A percentile compares a stretch with the other conserved stretches of the same genome.
phyloP scores from a whole-genome alignment of 2,329 filamentous ascomycete species.

The Fusarium tjaetaba region DNA sequence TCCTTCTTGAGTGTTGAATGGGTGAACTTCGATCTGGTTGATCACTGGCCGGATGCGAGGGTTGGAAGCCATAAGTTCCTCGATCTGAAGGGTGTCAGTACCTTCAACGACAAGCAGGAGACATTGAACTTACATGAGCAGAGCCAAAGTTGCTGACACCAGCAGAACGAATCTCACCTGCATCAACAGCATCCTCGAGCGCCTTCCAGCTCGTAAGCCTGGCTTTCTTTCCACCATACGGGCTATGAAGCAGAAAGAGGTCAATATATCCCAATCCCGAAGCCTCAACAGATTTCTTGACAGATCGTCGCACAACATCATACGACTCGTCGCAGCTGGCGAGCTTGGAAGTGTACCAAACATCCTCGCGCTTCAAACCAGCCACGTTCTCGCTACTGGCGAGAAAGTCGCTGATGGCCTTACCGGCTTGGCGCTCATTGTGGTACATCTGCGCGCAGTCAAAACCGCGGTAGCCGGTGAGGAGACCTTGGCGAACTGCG shows the following conservation, averaged over 20 bases:
- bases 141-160: slow-evolving; percentile 85
- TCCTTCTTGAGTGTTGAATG: slow-evolving; percentile 78
- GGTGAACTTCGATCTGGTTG: slow-evolving; percentile 85
- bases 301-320: slow-evolving; percentile 72
- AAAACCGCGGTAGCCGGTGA: slow-evolving; percentile 62
- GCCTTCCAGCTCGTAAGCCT: slow-evolving; percentile 80
- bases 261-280: slow-evolving; percentile 80
- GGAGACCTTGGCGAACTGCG: slow-evolving; percentile 67
- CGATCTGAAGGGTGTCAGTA: slow-evolving; percentile 57
- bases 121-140: slow-evolving; percentile 66
- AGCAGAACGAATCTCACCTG: slow-evolving; percentile 75
- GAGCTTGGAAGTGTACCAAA: slow-evolving; percentile 86
- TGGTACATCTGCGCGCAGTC: slow-evolving; percentile 66
- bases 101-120: fast-evolving
- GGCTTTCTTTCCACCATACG: slow-evolving; percentile 76
- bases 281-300: slow-evolving; percentile 70
- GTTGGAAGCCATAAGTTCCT: slow-evolving; percentile 72
- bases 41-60: slow-evolving; percentile 73
- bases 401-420: slow-evolving; percentile 70
- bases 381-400: slow-evolving; percentile 57
- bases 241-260: slow-evolving; percentile 81
- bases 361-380: slow-evolving; percentile 70
- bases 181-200: slow-evolving; percentile 77
- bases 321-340: slow-evolving; percentile 72
- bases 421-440: slow-evolving; percentile 77